Evolutionary conservation across 768 basidiomycete genomes (phyloP).

Genomic region (Lactarius sp.): DNA sequence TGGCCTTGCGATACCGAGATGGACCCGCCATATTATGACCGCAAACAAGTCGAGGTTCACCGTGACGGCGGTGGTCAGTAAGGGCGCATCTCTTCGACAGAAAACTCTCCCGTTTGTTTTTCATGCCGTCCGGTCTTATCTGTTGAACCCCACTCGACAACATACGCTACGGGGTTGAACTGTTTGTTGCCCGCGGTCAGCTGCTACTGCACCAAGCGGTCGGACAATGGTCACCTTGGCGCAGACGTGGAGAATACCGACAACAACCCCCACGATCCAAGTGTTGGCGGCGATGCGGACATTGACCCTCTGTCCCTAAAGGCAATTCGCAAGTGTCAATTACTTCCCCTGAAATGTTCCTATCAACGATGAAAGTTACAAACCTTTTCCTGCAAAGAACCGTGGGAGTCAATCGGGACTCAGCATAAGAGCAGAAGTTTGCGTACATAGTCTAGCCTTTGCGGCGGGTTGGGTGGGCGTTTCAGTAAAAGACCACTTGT

Average conservation of each 20-base stretch:
- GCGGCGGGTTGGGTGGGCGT: too few species aligned
- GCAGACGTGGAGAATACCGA: constrained; percentile 26
- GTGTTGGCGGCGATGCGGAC: constrained; percentile 31
- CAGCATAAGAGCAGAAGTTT: not conserved
- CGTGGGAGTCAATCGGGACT: not conserved
- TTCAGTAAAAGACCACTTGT: too few species aligned
- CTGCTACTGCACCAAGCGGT: not conserved
- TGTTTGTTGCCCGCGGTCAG: constrained; percentile 3
- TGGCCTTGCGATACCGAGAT: not conserved
- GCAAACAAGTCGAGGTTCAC: not conserved
- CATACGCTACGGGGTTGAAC: constrained; percentile 2
- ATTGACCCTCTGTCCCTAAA: constrained; percentile 30
- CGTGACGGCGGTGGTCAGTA: not conserved
- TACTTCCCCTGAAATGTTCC: not conserved
- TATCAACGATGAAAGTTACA: not conserved
- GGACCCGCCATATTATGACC: too few species aligned
- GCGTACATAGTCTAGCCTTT: constrained; percentile 5
- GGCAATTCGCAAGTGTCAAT: not conserved
- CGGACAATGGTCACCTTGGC: constrained; percentile 17
- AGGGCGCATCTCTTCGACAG: not conserved
- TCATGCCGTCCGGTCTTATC: constrained; percentile 8
- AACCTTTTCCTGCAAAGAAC: not conserved
- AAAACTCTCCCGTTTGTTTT: not conserved
- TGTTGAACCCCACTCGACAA: constrained; percentile 12
- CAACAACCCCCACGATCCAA: constrained; percentile 35